Conservation (phyloP, 2,329 filamentous ascomycete species). For the Colletotrichum endophyticum region DNA sequence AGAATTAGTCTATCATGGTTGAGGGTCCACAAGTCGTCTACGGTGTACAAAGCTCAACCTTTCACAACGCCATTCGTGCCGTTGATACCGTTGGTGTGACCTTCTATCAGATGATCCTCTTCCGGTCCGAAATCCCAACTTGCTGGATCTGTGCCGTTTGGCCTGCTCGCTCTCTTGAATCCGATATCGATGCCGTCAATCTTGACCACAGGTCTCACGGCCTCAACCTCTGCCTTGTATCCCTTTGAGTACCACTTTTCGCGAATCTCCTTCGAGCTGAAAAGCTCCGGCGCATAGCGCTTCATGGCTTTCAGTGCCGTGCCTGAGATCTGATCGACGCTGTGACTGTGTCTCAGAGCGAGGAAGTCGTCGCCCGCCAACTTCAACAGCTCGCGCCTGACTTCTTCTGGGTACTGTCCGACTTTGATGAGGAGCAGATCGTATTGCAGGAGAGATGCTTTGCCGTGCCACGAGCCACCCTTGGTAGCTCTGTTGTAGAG, state of each 20-base stretch:
- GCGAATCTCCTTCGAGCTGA: slow-evolving; percentile 49
- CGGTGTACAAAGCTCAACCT: neutral
- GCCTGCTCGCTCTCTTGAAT: slow-evolving; percentile 47
- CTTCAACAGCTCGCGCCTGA: slow-evolving; percentile 57
- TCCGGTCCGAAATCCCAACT: slow-evolving; percentile 59
- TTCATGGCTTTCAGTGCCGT: slow-evolving; percentile 62
- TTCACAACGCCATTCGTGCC: neutral
- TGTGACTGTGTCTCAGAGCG: slow-evolving; percentile 62
- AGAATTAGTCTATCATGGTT: neutral
- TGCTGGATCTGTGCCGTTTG: slow-evolving; percentile 62
- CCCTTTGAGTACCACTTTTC: slow-evolving; percentile 53
- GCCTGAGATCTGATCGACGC: slow-evolving; percentile 69
- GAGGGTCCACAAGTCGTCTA: neutral
- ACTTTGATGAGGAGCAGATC: slow-evolving; percentile 68
- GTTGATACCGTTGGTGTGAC: neutral
- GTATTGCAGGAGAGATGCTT: slow-evolving; percentile 70
- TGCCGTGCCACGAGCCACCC: slow-evolving; percentile 71
- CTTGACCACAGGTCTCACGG: slow-evolving; percentile 49
- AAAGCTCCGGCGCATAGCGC: slow-evolving; percentile 57
- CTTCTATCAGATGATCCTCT: slow-evolving; percentile 29
- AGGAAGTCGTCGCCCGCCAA: slow-evolving; percentile 59
- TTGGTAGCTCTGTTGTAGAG: slow-evolving; percentile 65
- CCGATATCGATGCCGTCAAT: slow-evolving; percentile 48
- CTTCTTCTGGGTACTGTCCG: slow-evolving; percentile 57
- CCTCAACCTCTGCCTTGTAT: slow-evolving; percentile 43